phyloP scores from a whole-genome alignment of 176 grass and related monocot genomes.

The Avena atlantica region DNA sequence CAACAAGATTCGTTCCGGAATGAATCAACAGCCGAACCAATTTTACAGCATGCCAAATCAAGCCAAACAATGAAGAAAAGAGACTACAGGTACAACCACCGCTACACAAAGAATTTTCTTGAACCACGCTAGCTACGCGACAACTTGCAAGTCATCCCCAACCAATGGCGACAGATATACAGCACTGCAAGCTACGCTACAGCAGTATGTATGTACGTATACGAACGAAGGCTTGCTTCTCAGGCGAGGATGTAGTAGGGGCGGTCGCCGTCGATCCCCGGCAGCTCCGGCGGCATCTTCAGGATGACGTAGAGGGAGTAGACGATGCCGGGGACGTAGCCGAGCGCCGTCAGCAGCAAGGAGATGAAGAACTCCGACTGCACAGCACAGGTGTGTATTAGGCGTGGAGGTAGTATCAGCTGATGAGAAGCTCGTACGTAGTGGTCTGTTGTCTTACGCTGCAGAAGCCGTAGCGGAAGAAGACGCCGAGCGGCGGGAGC shows the following conservation, averaged over 20 bases:
- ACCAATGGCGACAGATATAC: background rate
- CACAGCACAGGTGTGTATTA: too few relatives aligned
- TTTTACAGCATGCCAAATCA: too few relatives aligned
- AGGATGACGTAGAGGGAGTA: slow-evolving; percentile 70
- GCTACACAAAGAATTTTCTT: background rate
- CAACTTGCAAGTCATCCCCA: background rate
- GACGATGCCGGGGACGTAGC: slow-evolving; percentile 65
- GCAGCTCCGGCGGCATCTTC: slow-evolving; percentile 39
- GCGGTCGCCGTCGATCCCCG: slow-evolving; percentile 50
- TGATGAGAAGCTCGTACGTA: too few relatives aligned
- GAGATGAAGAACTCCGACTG: slow-evolving; percentile 62
- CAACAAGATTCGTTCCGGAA: too few relatives aligned
- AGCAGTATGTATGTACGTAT: background rate
- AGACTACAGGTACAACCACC: too few relatives aligned
- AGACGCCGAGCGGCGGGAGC: slow-evolving; percentile 82
- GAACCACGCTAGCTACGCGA: background rate
- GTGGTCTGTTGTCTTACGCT: slow-evolving; percentile 50
- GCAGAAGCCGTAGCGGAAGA: slow-evolving; percentile 87
- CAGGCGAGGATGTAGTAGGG: slow-evolving; percentile 61
- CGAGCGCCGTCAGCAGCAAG: slow-evolving; percentile 38
- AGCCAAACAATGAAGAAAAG: too few relatives aligned
- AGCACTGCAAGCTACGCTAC: background rate
- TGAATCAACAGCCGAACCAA: too few relatives aligned
- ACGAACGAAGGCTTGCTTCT: background rate
- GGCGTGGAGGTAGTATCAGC: too few relatives aligned